Conservation (phyloP, 352 stramenopile species). For the Globisporangium middletonii region DNA sequence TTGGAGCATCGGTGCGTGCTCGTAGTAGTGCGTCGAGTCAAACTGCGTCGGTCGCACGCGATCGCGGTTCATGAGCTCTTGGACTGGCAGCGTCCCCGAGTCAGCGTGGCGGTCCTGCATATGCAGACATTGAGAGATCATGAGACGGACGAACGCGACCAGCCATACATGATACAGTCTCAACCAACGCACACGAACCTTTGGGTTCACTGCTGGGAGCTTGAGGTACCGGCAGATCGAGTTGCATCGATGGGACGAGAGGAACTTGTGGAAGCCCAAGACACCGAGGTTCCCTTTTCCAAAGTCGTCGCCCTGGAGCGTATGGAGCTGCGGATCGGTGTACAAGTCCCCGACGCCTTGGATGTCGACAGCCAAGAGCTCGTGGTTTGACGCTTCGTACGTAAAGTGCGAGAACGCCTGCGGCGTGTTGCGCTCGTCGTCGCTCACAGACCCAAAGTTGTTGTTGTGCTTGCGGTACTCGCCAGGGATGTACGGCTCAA, state of each 20-base stretch:
- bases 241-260: conserved; percentile 86
- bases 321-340: conserved; percentile 93
- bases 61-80: conserved; percentile 79
- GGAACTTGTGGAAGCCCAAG: conserved; percentile 82
- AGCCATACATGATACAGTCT: not conserved
- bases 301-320: conserved; percentile 83
- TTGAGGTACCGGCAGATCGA: conserved; percentile 86
- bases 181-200: conserved; percentile 16
- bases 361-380: conserved; percentile 92
- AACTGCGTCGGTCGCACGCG: conserved; percentile 64
- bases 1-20: conserved; percentile 80
- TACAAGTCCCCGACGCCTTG: conserved; percentile 94
- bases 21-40: conserved; percentile 85
- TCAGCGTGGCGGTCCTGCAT: conserved; percentile 52
- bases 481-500: conserved; percentile 76
- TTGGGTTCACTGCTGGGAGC: conserved; percentile 72
- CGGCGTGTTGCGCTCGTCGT: conserved; percentile 80
- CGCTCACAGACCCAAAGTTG: conserved; percentile 82
- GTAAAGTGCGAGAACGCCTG: conserved; percentile 93
- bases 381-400: conserved; percentile 91
- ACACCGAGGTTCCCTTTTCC: conserved; percentile 84
- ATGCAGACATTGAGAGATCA: not conserved
- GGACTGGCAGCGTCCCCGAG: conserved; percentile 64
- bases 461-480: conserved; percentile 89
- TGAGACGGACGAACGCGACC: not conserved